Percentiles rank a stretch among this genome's conserved stretches.
Conservation (phyloP, 768 basidiomycete genomes). For the Lactifluus pinguis region DNA sequence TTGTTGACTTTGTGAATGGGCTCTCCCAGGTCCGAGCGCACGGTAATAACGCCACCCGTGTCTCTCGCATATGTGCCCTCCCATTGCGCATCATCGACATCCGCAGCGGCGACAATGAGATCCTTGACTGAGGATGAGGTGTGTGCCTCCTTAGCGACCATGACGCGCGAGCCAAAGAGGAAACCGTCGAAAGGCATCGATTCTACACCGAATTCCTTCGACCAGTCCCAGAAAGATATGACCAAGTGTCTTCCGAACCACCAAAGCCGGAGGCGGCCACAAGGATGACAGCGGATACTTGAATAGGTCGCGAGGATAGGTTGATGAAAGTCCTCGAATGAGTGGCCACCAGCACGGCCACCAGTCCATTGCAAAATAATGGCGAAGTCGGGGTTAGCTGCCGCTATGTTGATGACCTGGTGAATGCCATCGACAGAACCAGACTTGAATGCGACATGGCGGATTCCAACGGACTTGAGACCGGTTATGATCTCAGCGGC, state of each 20-base stretch:
- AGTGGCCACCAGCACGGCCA: too few species aligned
- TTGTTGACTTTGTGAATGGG: conserved; percentile 99
- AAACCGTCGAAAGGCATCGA: conserved; percentile 96
- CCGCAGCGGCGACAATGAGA: conserved; percentile 88
- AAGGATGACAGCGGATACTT: conserved; percentile 68
- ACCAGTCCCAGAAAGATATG: too few species aligned
- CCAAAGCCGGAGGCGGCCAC: too few species aligned
- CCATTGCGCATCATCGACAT: conserved; percentile 85
- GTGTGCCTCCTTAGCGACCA: conserved; percentile 98
- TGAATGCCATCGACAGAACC: conserved; percentile 27
- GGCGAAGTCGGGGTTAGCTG: conserved; percentile 49
- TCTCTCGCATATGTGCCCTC: conserved; percentile 92
- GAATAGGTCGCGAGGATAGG: conserved; percentile 64
- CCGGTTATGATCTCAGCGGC: conserved; percentile 75
- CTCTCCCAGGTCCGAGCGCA: conserved; percentile 95
- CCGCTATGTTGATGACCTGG: conserved; percentile 93
- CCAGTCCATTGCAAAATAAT: too few species aligned
- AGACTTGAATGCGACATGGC: too few species aligned
- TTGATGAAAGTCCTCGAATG: too few species aligned
- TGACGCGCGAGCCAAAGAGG: conserved; percentile 91
- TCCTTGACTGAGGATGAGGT: conserved; percentile 93
- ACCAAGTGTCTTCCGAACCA: too few species aligned
- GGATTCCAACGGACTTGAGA: too few species aligned
- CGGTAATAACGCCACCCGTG: conserved; percentile 93
- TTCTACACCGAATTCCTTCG: too few species aligned